Evolutionary conservation across 2,329 filamentous ascomycete species (phyloP).

Genomic region (Hypoxylon sp.): DNA sequence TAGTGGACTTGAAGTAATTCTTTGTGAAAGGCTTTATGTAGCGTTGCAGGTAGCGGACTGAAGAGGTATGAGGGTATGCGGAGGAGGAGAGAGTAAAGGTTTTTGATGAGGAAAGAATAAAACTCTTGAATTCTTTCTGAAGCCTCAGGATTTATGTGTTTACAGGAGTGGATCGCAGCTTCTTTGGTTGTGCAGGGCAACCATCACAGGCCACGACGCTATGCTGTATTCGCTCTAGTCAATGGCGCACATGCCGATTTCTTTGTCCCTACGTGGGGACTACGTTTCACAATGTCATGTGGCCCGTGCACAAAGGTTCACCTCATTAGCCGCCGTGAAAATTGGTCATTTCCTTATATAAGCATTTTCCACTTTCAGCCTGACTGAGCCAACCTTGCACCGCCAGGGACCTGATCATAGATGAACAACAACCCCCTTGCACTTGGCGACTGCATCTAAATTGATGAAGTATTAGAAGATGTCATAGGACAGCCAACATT

Average conservation of each 20-base stretch:
- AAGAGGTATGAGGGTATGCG: conserved; percentile 37
- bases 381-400: conserved; percentile 20
- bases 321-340: conserved; percentile 9
- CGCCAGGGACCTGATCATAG: conserved; percentile 14
- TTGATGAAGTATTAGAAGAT: conserved; percentile 27
- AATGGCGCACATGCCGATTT: conserved; percentile 21
- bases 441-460: conserved; percentile 26
- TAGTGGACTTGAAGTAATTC: conserved; percentile 60
- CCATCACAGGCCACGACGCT: conserved; percentile 24
- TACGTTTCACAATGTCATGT: conserved; percentile 2
- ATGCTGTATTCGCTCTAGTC: conserved; percentile 18
- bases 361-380: conserved; percentile 19
- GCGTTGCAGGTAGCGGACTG: conserved; percentile 41
- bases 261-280: background rate
- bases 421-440: conserved; percentile 34
- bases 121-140: conserved; percentile 38
- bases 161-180: conserved; percentile 49
- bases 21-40: conserved; percentile 53
- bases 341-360: conserved; percentile 6
- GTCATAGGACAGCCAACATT: conserved; percentile 12
- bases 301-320: conserved; percentile 16
- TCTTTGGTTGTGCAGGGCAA: conserved; percentile 49
- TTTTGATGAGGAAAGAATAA: conserved; percentile 48
- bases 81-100: conserved; percentile 41
- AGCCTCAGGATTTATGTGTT: conserved; percentile 50